phyloP scores from a whole-genome alignment of 2,329 filamentous ascomycete species.

The Clonostachys solani region DNA sequence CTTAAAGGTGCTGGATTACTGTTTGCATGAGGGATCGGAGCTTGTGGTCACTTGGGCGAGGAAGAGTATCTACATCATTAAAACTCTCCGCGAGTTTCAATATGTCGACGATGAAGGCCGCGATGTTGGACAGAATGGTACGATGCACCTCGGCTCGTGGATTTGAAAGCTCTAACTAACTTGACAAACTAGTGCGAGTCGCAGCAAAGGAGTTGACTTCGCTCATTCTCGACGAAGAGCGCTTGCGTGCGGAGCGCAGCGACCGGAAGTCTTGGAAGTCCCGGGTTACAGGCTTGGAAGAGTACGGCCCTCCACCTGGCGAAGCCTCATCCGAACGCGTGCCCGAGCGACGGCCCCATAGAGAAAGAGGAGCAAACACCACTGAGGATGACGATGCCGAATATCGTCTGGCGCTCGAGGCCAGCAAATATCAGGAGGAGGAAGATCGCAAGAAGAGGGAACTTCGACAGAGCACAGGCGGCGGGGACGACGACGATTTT shows the following conservation, averaged over 20 bases:
- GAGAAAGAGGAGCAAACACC: slow-evolving; percentile 12
- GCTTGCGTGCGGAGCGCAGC: slow-evolving; percentile 81
- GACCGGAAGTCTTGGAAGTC: slow-evolving; percentile 97
- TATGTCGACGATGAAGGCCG: slow-evolving; percentile 93
- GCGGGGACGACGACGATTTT: slow-evolving; percentile 76
- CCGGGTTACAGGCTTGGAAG: slow-evolving; percentile 88
- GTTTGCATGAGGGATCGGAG: slow-evolving; percentile 94
- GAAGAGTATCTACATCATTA: slow-evolving; percentile 98
- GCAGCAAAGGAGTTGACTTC: slow-evolving; percentile 94
- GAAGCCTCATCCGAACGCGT: slow-evolving; percentile 31
- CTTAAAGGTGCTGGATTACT: slow-evolving; percentile 96
- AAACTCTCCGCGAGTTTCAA: slow-evolving; percentile 94
- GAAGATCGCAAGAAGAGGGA: slow-evolving; percentile 77
- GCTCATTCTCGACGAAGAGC: slow-evolving; percentile 88
- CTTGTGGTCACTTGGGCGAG: slow-evolving; percentile 96
- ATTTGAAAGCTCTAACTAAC: not conserved
- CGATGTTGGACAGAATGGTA: slow-evolving; percentile 96
- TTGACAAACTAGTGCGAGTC: slow-evolving; percentile 66
- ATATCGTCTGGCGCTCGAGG: slow-evolving; percentile 85
- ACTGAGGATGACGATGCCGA: slow-evolving; percentile 85
- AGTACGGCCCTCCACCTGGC: slow-evolving; percentile 51
- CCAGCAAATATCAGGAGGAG: slow-evolving; percentile 92
- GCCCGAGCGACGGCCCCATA: slow-evolving; percentile 37
- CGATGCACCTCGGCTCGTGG: slow-evolving; percentile 17
- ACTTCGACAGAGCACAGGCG: slow-evolving; percentile 39